A percentile compares a stretch with the other conserved stretches of the same genome.
Conservation (phyloP, 768 basidiomycete species). For the Rossbeevera mucosa region DNA sequence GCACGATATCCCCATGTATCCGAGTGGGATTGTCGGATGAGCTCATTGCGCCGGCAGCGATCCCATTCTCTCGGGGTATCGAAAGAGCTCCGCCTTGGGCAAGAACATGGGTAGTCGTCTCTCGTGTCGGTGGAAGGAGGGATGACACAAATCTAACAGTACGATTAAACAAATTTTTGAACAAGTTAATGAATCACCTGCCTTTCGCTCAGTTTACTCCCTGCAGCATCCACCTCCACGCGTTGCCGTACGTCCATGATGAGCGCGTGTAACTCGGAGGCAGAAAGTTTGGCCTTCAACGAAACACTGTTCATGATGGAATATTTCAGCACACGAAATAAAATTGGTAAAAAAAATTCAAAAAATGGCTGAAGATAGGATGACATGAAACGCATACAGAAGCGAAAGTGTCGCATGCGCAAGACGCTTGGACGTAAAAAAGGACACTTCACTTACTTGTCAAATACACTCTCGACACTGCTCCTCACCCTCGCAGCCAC, state of each 20-base stretch:
- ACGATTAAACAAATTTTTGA: neutral
- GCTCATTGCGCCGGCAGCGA: neutral
- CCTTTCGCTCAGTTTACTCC: conserved; percentile 17
- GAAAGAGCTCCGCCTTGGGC: conserved; percentile 52
- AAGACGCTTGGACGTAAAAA: neutral
- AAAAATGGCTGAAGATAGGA: neutral
- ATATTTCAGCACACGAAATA: conserved; percentile 8
- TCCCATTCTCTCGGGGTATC: conserved; percentile 3
- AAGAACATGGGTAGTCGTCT: conserved; percentile 65
- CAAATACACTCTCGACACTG: conserved; percentile 79
- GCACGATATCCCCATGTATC: neutral
- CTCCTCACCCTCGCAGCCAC: conserved; percentile 67
- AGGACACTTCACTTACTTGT: conserved; percentile 52
- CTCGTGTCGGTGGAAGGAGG: conserved; percentile 69
- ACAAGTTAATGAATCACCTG: neutral
- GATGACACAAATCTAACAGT: conserved; percentile 56
- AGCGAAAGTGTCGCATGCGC: neutral
- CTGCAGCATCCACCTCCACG: conserved; percentile 66
- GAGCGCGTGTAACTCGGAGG: conserved; percentile 63
- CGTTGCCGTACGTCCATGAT: conserved; percentile 69
- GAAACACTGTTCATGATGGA: conserved; percentile 55
- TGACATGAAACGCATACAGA: neutral
- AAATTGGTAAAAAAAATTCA: neutral
- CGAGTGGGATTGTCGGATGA: neutral
- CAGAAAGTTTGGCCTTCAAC: conserved; percentile 69